Evolutionary conservation across 108 stramenopile species (phyloP).

Genomic region (Cyclostephanos tholiformis): DNA sequence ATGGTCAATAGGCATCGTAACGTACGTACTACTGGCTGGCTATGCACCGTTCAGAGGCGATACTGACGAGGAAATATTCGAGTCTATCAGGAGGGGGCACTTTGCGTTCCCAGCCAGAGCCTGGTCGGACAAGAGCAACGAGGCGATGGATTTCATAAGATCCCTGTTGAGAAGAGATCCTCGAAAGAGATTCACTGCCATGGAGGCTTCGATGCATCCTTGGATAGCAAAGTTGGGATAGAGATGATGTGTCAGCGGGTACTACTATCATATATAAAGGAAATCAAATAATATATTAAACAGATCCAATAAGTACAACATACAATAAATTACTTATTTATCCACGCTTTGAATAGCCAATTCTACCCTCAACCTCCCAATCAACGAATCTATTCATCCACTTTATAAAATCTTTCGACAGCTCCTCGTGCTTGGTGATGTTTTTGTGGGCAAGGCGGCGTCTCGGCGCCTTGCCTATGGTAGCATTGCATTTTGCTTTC

Average conservation of each 20-base stretch:
- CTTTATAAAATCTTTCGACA: too few relatives aligned
- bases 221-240: slow-evolving; percentile 5
- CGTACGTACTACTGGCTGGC: slow-evolving; percentile 89
- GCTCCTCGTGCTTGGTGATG: too few relatives aligned
- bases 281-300: not conserved
- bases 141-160: slow-evolving; percentile 26
- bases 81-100: slow-evolving; percentile 53
- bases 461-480: too few relatives aligned
- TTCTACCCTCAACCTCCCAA: too few relatives aligned
- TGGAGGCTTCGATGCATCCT: slow-evolving; percentile 53
- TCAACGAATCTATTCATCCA: too few relatives aligned
- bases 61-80: slow-evolving; percentile 80
- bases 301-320: too few relatives aligned
- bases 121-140: slow-evolving; percentile 20
- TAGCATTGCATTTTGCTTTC: too few relatives aligned
- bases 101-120: slow-evolving; percentile 21
- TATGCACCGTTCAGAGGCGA: slow-evolving; percentile 98
- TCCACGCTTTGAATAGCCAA: too few relatives aligned
- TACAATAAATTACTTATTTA: too few relatives aligned
- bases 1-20: slow-evolving; percentile 93
- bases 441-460: too few relatives aligned
- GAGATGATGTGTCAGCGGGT: too few relatives aligned
- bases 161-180: slow-evolving; percentile 53
- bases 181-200: slow-evolving; percentile 54
- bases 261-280: too few relatives aligned